A percentile compares a stretch with the other conserved stretches of the same genome.
phyloP scores from a whole-genome alignment of 2,329 filamentous ascomycete species.

The Pyricularia grisea region DNA sequence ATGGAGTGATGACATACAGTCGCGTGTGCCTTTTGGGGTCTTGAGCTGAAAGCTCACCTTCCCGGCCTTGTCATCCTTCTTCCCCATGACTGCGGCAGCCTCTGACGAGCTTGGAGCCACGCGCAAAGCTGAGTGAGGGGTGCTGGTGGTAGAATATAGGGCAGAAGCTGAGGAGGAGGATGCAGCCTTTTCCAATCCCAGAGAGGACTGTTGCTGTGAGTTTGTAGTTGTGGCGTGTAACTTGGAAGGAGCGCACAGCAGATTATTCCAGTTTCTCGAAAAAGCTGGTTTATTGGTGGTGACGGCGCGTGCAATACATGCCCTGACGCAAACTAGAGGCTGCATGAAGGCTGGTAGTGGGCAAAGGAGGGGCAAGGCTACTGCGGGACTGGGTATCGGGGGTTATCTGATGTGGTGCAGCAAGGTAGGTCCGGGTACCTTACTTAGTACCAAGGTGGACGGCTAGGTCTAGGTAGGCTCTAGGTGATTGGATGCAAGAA shows the following conservation, averaged over 20 bases:
- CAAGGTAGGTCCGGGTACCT: conserved; percentile 1
- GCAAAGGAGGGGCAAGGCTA: conserved; percentile 1
- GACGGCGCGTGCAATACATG: conserved; percentile 4
- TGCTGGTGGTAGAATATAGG: neutral
- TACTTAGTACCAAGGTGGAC: neutral
- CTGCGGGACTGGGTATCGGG: conserved; percentile 1
- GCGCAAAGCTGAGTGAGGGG: neutral
- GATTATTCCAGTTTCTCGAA: neutral
- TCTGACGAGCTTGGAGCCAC: neutral
- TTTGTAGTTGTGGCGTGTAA: neutral
- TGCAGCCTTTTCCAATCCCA: neutral
- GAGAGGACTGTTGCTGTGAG: neutral
- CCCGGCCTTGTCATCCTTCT: conserved; percentile 17
- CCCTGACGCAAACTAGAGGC: neutral
- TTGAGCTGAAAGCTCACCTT: conserved; percentile 43
- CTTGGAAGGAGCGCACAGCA: neutral
- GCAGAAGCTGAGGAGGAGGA: neutral
- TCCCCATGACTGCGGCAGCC: conserved; percentile 7
- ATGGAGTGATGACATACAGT: conserved; percentile 28
- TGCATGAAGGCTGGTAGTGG: conserved; percentile 3
- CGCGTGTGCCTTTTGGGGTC: conserved; percentile 70
- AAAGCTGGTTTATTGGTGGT: neutral
- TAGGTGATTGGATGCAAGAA: neutral
- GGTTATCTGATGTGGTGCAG: neutral
- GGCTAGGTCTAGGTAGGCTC: neutral